Conservation (phyloP, 495 filamentous ascomycete species). For the Neurospora sp. region DNA sequence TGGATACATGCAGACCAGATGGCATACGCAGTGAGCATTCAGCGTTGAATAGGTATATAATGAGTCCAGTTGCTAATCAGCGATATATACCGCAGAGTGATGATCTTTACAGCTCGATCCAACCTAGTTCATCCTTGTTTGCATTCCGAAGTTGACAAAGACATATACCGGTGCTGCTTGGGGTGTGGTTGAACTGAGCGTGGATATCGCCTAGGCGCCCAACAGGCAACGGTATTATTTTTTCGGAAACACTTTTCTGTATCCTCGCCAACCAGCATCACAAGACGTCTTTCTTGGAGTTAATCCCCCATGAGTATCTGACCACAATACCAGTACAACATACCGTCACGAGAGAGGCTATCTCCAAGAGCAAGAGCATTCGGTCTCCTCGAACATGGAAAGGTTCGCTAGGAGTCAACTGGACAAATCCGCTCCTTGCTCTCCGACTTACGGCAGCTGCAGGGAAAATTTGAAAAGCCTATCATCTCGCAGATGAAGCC, state of each 20-base stretch:
- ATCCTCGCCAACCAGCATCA: not conserved
- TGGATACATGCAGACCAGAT: not conserved
- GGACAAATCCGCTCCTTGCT: not conserved
- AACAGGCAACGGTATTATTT: not conserved
- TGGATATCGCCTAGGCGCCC: not conserved
- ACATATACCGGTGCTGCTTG: not conserved
- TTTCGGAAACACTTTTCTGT: not conserved
- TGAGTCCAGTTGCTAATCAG: not conserved
- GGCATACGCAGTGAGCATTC: not conserved
- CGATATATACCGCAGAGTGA: not conserved
- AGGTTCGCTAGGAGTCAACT: not conserved
- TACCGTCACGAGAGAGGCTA: not conserved
- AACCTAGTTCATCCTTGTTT: not conserved
- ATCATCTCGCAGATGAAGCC: not conserved
- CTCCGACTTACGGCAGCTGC: not conserved
- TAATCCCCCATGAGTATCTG: not conserved
- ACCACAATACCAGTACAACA: not conserved
- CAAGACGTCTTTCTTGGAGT: not conserved
- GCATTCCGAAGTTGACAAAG: not conserved
- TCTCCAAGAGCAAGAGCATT: not conserved
- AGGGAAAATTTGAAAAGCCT: not conserved
- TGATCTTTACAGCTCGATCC: not conserved
- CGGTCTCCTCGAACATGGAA: not conserved
- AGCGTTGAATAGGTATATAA: not conserved
- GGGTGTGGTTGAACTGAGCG: not conserved